Evolutionary conservation across 257 asterid genomes (phyloP).

Genomic region (Nicotiana paniculata): DNA sequence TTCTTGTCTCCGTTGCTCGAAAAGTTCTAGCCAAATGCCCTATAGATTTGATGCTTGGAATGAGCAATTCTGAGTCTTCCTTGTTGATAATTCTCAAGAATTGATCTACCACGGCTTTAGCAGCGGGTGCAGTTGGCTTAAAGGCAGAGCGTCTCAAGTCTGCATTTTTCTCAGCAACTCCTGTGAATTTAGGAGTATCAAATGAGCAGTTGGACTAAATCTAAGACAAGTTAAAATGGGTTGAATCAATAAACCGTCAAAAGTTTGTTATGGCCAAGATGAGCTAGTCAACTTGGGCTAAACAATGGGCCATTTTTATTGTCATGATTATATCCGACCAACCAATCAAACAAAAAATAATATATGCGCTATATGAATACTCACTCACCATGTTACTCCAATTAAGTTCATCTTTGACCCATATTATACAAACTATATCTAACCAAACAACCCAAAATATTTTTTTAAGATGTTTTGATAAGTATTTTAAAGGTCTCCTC

Average conservation of each 20-base stretch:
- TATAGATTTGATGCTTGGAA: constrained; percentile 11
- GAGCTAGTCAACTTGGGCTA: background rate
- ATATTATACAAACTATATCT: too few species aligned
- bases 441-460: background rate
- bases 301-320: background rate
- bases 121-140: constrained; percentile 21
- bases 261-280: background rate
- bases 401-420: too few species aligned
- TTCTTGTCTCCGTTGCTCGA: constrained; percentile 22
- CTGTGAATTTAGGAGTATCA: background rate
- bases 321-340: too few species aligned
- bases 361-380: too few species aligned
- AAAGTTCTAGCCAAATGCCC: constrained; percentile 18
- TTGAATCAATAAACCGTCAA: background rate
- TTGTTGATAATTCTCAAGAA: constrained; percentile 13
- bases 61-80: constrained; percentile 9
- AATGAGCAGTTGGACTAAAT: background rate
- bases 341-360: too few species aligned
- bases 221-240: background rate
- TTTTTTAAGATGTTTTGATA: background rate
- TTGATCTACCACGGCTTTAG: constrained; percentile 19
- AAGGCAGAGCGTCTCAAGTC: constrained; percentile 16
- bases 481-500: background rate
- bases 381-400: too few species aligned
- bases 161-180: constrained; percentile 17